Evolutionary conservation across 257 asterid species (phyloP).

Genomic region (Solanum habrochaites): DNA sequence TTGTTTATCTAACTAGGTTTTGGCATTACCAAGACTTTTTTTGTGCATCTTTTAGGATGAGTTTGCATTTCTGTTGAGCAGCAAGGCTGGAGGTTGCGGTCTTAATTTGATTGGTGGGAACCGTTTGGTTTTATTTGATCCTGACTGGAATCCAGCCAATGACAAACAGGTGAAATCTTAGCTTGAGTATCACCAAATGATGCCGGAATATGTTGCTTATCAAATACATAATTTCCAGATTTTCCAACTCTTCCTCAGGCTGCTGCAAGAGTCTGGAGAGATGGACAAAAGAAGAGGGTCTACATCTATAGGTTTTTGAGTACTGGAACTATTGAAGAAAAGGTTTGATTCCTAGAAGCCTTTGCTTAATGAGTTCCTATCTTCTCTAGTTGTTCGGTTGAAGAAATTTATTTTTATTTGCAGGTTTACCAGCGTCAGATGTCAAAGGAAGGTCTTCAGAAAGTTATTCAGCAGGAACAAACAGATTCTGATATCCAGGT

Average conservation of each 20-base stretch:
- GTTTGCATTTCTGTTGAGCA: slow-evolving; percentile 92
- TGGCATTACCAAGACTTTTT: not conserved
- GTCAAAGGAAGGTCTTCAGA: slow-evolving; percentile 97
- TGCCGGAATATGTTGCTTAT: not conserved
- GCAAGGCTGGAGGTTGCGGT: slow-evolving; percentile 99
- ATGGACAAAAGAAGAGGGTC: slow-evolving; percentile 98
- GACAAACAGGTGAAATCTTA: slow-evolving; percentile 72
- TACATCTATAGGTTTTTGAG: slow-evolving; percentile 90
- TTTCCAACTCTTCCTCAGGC: slow-evolving; percentile 44
- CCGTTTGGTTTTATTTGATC: slow-evolving; percentile 89
- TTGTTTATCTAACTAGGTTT: not conserved
- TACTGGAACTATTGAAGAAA: slow-evolving; percentile 96
- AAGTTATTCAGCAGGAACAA: slow-evolving; percentile 83
- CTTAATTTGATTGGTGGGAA: slow-evolving; percentile 96
- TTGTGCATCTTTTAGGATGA: slow-evolving; percentile 52
- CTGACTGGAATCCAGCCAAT: slow-evolving; percentile 99
- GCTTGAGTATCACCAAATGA: not conserved
- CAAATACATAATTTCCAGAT: not conserved
- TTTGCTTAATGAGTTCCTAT: not conserved
- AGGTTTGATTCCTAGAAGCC: slow-evolving; percentile 31
- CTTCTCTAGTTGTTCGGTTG: not conserved
- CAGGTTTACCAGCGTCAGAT: slow-evolving; percentile 99
- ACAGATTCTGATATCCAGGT: slow-evolving; percentile 56
- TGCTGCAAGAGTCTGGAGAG: slow-evolving; percentile 99
- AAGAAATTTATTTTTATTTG: not conserved